Evolutionary conservation across 192 early-diverging fungal genomes (phyloP).

Genomic region (Backusella tarrabulga): DNA sequence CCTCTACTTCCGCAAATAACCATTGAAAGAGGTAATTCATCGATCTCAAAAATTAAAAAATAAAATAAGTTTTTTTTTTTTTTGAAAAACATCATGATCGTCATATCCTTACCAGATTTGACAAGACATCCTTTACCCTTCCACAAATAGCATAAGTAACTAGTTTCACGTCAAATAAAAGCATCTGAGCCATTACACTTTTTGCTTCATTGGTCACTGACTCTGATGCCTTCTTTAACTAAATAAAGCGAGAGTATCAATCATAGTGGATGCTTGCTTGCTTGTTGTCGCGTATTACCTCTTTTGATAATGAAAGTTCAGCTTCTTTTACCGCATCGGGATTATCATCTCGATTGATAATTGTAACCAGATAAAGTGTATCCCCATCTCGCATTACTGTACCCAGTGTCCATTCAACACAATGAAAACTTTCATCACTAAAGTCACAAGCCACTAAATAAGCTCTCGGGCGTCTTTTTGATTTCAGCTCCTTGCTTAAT

Average conservation of each 20-base stretch:
- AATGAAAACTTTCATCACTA: conserved; percentile 48
- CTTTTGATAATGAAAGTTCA: conserved; percentile 25
- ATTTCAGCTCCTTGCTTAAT: not conserved
- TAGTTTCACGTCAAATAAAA: conserved; percentile 32
- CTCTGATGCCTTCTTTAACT: conserved; percentile 32
- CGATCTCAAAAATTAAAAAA: conserved; percentile 27
- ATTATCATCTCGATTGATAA: conserved; percentile 44
- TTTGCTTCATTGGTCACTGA: conserved; percentile 22
- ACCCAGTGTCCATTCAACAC: conserved; percentile 47
- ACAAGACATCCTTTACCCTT: conserved; percentile 30
- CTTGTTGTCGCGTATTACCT: conserved; percentile 2
- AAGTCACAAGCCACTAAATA: conserved; percentile 57
- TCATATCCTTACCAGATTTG: conserved; percentile 16
- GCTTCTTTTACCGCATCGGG: conserved; percentile 28
- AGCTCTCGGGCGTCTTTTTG: conserved; percentile 9
- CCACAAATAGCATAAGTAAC: conserved; percentile 29
- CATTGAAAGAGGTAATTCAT: conserved; percentile 43
- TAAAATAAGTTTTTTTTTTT: not conserved
- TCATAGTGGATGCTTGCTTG: not conserved
- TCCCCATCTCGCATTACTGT: conserved; percentile 52
- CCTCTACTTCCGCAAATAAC: conserved; percentile 52
- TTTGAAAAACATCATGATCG: not conserved
- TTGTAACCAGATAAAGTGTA: conserved; percentile 45
- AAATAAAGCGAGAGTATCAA: not conserved
- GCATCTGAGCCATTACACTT: conserved; percentile 31